Evolutionary conservation across 2,329 filamentous ascomycete species (phyloP), one percentile per base, ranked within the genome.

Genomic region (Hypoxylon sp.): DNA sequence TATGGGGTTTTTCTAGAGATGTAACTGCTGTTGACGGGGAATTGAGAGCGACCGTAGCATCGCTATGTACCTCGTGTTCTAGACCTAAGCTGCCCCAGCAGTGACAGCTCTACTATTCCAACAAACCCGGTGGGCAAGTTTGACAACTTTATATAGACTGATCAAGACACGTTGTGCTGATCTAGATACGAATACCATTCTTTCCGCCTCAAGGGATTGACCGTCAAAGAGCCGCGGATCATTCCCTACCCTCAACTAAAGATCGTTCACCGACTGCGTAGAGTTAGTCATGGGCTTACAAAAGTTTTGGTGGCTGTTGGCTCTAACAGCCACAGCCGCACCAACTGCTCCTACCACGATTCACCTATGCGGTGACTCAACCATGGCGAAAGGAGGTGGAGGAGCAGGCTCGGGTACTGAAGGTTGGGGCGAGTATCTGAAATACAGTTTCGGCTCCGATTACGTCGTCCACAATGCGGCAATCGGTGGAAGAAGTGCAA

Each of bases 341-440:
- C 72, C 76, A 43, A 70, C 73, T 10, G 67, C 71, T 13, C 63
- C 76, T 38, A 71, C 72, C 14, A 87, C 83, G 0, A 79, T 88
- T 19, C 87, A 87, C 71, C 79, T 89, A 38, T 86, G 85, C 7
- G 88, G 88, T 34, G 88, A 90, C 74, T 88, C 86, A 14, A 90
- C 88, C 0, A 90, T 89, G 86, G 86, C 86, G 1, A 77, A 75
- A 43, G 80, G 76, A 10, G 83, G 82, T 3, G 82, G 81, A 30
- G 82, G 80, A 5, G 77, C 79, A 14, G 80, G 80, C 6, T 77
- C 78, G 13, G 79, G 79, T 3, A 82, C 78, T 1, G 72, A 82
- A 84, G 90, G 90, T 46, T 92, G 90, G 89, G 90, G 89, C 19
- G 80, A 85, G 69, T 89, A 86, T 74, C 81, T 91, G 13, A 80